Percentiles rank a stretch among this genome's conserved stretches.
Conservation (phyloP, 495 filamentous ascomycete genomes). For the Penicillium paxilli region DNA sequence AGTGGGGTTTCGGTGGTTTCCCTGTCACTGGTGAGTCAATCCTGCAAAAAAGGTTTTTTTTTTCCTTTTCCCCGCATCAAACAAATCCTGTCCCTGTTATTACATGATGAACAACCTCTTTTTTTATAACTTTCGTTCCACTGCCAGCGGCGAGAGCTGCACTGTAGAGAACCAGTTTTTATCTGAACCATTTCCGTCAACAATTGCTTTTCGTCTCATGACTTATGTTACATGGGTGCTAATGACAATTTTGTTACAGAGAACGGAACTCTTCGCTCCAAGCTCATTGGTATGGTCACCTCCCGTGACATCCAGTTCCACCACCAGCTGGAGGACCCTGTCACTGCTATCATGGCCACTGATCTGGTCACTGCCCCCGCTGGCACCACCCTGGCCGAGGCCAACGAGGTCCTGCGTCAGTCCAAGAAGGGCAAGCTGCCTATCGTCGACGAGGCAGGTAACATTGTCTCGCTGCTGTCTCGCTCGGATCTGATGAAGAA, state of each 20-base stretch:
- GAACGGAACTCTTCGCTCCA: constrained; percentile 87
- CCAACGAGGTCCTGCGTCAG: constrained; percentile 87
- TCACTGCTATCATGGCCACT: constrained; percentile 91
- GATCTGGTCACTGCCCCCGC: constrained; percentile 88
- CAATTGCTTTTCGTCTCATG: constrained; percentile 24
- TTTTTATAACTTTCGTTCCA: constrained; percentile 99
- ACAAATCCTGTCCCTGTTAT: constrained; percentile 20
- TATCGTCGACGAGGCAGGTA: constrained; percentile 83
- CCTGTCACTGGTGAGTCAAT: constrained; percentile 88
- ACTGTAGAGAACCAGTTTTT: constrained; percentile 68
- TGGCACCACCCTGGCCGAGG: constrained; percentile 82
- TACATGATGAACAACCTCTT: constrained; percentile 72
- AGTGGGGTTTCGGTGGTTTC: constrained; percentile 98
- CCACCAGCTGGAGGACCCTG: constrained; percentile 62
- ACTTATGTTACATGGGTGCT: constrained; percentile 23
- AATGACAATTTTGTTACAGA: constrained; percentile 55
- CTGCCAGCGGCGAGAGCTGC: constrained; percentile 80
- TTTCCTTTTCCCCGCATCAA: constrained; percentile 11
- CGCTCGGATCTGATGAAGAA: constrained; percentile 99
- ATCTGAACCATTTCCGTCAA: constrained; percentile 32
- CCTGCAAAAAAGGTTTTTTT: not conserved
- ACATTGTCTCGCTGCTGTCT: constrained; percentile 92
- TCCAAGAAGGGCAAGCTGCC: constrained; percentile 99
- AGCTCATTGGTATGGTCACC: constrained; percentile 94
- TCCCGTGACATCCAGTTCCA: constrained; percentile 98